Base-by-base conservation (phyloP, 441 rosid species). In the Adansonia gregorii region DNA sequence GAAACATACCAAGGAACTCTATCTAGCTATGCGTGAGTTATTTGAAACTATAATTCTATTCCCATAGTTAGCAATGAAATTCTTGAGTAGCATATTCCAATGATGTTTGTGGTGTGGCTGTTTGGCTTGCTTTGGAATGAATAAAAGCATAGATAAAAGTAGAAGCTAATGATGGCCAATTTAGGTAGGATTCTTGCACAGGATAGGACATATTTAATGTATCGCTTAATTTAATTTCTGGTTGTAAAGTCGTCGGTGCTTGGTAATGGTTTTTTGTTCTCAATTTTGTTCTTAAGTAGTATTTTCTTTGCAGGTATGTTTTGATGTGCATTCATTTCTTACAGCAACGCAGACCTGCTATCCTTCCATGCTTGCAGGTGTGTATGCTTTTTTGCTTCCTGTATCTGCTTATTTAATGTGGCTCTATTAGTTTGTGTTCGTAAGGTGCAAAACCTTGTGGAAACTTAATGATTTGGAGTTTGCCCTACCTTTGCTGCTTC, bases 331-430 rank as follows among this genome's bases (percentile, higher is more conserved):
- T 95, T 84, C 95, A 93, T 82, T 95, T 91, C 88, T 79, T 95
- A 85, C 99, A 95, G 85, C 91, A 64, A 78, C 92, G 99, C 31
- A 87, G 90, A 58, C 98, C 97, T 17, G 89, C 97, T 61, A 90
- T 95, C 68, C 98, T 95, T 78, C 99, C 99, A 22, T 95, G 97
- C 84, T 90, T 95, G 82, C 99, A 95, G 97, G 99, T 90, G n/a
- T 67, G 73, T 63, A 27, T 64, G 69, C 3, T 10, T 49, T 48
- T 56, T 67, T 73, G 77, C 55, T 60, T 35, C 49, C 11, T 43
- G 17, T 59, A 54, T 19, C 6, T 75, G 76, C 67, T 35, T 63
- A 48, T 24, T 43, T 5, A 27, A 60, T 67, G 8, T 4, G 39
- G n/a, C 11, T 77, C 31, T 43, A 49, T 63, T 63, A 15, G 4